These are phyloP conservation scores for Jatropha multifida DNA, from an alignment of 441 rosid genomes.

Conservation along the genomic window DNA sequence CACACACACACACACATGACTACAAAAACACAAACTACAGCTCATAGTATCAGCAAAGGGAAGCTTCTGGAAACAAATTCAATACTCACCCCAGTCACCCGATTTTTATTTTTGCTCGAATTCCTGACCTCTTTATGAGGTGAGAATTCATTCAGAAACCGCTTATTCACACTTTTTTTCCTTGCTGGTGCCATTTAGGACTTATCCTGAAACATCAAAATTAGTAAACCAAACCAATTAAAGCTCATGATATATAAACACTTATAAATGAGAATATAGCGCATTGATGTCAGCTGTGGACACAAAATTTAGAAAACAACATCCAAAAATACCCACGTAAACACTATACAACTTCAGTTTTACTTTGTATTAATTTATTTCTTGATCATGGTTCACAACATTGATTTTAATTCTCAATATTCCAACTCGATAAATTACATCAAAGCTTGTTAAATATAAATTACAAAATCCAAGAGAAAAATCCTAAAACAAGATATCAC, in stretches of 20 bases:
- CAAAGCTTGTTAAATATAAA: background rate
- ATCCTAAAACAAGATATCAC: background rate
- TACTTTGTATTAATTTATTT: background rate
- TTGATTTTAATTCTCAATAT: background rate
- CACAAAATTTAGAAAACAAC: background rate
- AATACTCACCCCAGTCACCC: conserved; percentile 45
- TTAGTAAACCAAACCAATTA: conserved; percentile 10
- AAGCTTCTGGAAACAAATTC: conserved; percentile 1
- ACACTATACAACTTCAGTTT: background rate
- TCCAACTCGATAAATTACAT: background rate
- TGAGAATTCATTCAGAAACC: conserved; percentile 59
- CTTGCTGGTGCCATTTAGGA: conserved; percentile 67
- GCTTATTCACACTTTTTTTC: conserved; percentile 75
- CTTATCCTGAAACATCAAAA: conserved; percentile 25
- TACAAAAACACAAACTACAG: background rate
- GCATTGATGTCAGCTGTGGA: background rate
- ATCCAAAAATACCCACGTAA: background rate
- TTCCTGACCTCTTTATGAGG: conserved; percentile 53
- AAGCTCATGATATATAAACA: background rate
- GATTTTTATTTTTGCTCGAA: conserved; percentile 51
- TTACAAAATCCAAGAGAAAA: no score
- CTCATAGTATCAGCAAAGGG: background rate
- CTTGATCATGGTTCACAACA: background rate
- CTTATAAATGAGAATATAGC: background rate
- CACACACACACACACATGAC: background rate